Base-by-base conservation (phyloP, 2,329 filamentous ascomycete species). In the Shiraia bambusicola region DNA sequence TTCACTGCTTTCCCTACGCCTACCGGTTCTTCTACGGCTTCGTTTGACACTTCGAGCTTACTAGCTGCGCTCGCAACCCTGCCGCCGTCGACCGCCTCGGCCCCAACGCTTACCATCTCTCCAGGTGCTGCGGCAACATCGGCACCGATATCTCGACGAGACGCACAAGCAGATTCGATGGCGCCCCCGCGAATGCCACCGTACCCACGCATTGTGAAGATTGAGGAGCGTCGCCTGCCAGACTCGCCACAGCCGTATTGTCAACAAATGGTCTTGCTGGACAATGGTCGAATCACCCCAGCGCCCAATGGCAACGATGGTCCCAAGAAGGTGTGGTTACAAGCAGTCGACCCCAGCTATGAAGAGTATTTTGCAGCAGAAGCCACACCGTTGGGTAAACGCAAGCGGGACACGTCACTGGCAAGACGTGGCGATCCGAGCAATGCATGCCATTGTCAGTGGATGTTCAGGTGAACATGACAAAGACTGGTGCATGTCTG, bases 201-300 rank as follows among this genome's bases (percentile, higher is more conserved):
- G 2, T 78, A 79, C 50, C 81, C 82, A 1, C 81, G 78, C 36
- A 72, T 80, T 17, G 73, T 86, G 55, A 86, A 86, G 65, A 74
- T 87, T 32, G 80, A 84, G 61, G 83, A 87, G 64, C 79, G 82
- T 37, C 77, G 83, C 16, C 59, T 78, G 13, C 66, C 72, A 6
- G 67, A 72, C 30, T 67, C 71, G 5, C 61, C 71, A 7, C 56
- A 72, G 36, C 78, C 82, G 1, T 86, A 84, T 61, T 87, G 83
- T 57, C 75, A 84, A 55, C 78, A 84, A 58, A 84, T 84, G 75
- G 71, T 78, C 47, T 72, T 86, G 10, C 67, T 81, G 40, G 65
- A 76, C 34, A 71, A 81, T 49, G 76, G 77, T 22, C 54, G 63
- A 7, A 60, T 78, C 25, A 64, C 70, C 22, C 61, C 64, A 26